Conservation (phyloP, 306 rosid species). For the Amphicarpaea edgeworthii region DNA sequence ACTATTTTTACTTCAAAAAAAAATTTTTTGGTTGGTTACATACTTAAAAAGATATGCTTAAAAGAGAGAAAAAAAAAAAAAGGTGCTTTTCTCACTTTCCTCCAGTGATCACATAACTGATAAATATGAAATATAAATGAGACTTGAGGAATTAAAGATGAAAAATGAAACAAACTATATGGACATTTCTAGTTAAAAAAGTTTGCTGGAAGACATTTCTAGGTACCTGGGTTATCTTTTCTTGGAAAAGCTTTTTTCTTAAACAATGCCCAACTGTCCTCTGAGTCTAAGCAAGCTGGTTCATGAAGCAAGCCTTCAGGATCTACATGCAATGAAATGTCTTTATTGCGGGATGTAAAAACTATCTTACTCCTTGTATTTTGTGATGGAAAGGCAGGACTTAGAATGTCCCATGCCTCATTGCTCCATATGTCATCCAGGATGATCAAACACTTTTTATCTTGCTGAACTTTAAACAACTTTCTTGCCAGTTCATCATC, state of each 20-base stretch:
- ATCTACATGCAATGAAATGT: slow-evolving; percentile 43
- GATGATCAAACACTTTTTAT: slow-evolving; percentile 56
- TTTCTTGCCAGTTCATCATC: slow-evolving; percentile 56
- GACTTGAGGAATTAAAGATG: background rate
- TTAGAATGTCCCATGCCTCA: slow-evolving; percentile 52
- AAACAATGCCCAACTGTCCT: slow-evolving; percentile 54
- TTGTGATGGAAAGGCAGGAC: slow-evolving; percentile 48
- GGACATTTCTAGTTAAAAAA: background rate
- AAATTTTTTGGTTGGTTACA: no score
- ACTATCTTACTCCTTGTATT: slow-evolving; percentile 51
- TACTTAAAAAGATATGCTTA: background rate
- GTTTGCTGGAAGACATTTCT: background rate
- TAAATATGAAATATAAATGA: background rate
- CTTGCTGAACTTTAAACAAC: slow-evolving; percentile 50
- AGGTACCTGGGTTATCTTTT: slow-evolving; percentile 49
- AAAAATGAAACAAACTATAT: slow-evolving; percentile 16
- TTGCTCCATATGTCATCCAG: slow-evolving; percentile 67
- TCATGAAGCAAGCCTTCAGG: slow-evolving; percentile 50
- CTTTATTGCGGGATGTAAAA: slow-evolving; percentile 56
- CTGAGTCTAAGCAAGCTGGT: slow-evolving; percentile 44
- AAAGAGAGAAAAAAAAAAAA: background rate
- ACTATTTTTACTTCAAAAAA: background rate
- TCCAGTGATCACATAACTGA: background rate
- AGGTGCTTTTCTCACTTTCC: background rate
- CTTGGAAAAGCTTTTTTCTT: slow-evolving; percentile 54